A percentile compares a stretch with the other conserved stretches of the same genome.
These are phyloP conservation scores for Fremontodendron californicum DNA, from an alignment of 345 rosid species.

Conservation along the genomic window DNA sequence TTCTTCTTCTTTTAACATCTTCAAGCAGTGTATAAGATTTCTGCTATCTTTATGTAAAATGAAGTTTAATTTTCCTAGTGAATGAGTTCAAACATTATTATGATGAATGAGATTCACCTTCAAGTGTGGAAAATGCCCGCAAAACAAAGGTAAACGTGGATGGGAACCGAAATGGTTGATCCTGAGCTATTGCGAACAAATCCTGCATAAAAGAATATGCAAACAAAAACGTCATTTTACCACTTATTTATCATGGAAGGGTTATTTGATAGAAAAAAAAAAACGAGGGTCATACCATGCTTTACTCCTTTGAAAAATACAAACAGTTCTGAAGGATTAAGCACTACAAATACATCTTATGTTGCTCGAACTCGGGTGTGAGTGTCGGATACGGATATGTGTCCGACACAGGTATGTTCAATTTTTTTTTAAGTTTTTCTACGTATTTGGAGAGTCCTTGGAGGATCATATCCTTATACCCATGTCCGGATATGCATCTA, in stretches of 20 bases:
- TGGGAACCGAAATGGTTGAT: constrained; percentile 93
- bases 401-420: too few species aligned
- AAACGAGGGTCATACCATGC: neutral
- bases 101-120: constrained; percentile 41
- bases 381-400: too few species aligned
- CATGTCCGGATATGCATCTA: too few species aligned
- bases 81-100: neutral
- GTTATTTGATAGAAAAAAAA: neutral
- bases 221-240: neutral
- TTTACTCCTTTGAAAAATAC: neutral
- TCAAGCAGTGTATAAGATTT: neutral
- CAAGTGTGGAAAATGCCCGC: constrained; percentile 91
- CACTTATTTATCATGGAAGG: neutral
- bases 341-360: neutral
- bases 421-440: too few species aligned
- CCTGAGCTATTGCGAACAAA: constrained; percentile 88
- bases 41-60: neutral
- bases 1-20: neutral
- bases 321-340: neutral
- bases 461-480: too few species aligned
- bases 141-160: constrained; percentile 84
- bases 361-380: too few species aligned
- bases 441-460: too few species aligned
- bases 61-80: neutral
- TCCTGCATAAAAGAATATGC: constrained; percentile 43